Conservation (phyloP, 208 protist genomes). For the Porcisia deanei region DNA sequence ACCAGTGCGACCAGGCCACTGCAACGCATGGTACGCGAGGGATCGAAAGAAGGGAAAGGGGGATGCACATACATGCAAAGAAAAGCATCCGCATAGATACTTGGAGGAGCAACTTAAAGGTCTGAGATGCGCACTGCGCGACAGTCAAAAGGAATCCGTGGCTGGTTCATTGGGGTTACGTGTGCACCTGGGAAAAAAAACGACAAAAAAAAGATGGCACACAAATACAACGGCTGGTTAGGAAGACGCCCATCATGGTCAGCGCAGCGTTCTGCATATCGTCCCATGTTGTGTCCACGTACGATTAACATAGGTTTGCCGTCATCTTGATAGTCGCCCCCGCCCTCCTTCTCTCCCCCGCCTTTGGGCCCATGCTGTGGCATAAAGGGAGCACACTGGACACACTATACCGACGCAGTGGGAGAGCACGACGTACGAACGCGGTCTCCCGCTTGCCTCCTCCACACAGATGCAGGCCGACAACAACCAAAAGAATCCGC, state of each 20-base stretch:
- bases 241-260: not conserved
- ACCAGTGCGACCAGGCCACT: not conserved
- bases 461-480: too few species aligned
- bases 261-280: not conserved
- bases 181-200: not conserved
- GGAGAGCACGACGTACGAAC: not conserved
- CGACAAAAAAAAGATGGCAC: not conserved
- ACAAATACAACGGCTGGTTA: constrained; percentile 6
- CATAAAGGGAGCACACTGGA: not conserved
- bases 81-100: not conserved
- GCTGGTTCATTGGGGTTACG: not conserved
- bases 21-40: not conserved
- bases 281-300: not conserved
- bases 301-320: too few species aligned
- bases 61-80: not conserved
- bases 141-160: not conserved
- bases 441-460: not conserved
- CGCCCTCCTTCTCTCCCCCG: not conserved
- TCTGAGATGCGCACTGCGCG: not conserved
- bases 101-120: not conserved
- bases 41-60: not conserved
- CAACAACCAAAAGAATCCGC: not conserved
- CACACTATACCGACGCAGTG: not conserved
- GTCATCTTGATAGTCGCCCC: not conserved
- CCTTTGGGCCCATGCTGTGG: not conserved